Base-by-base conservation (phyloP, 2,329 filamentous ascomycete species). In the Exophiala mesophila region DNA sequence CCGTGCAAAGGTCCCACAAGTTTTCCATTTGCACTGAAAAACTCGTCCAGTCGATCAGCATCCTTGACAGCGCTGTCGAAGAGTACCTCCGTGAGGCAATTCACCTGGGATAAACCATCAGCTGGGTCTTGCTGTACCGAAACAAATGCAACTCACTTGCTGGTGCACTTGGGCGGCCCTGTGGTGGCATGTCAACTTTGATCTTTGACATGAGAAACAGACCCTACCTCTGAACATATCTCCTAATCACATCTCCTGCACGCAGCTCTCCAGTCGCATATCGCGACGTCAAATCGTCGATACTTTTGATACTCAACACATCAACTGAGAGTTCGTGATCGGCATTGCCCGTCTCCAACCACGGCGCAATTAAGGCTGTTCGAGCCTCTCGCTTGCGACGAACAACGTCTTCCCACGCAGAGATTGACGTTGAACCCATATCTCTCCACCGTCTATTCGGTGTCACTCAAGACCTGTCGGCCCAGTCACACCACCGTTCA, bases 1-100 rank as follows among this genome's bases (percentile, higher is more conserved):
- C 74, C 76, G 56, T 76, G 76, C 8, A 74, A 51, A 15, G 71
- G 65, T 3, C 74, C 73, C 52, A 74, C 65, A 10, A 68, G 52
- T 51, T 66, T 64, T 3, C 65, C 65, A 1, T 59, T 62, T 16
- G 54, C 39, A 31, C 55, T 46, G 28, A 51, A 63, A 28, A 62
- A 54, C 2, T 50, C 40, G 47, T 66, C 63, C 2, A 64, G 50
- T 29, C 59, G 54, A 39, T 53, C 60, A 2, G 63, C 63, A 15
- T 59, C 46, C 4, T 51, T 29, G 35, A 66, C 57, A 4, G 63
- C 63, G 23, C 57, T 55, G 2, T 63, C 59, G 5, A 61, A 60
- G 45, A 65, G 49, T 7, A 66, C 64, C 35, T 66, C 63, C 1
- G 62, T 65, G 7, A 67, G 45, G 13, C 58, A 58, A 32, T 65